These are phyloP conservation scores for Steccherinum ochraceum DNA, from an alignment of 768 basidiomycete species.

Conservation along the genomic window DNA sequence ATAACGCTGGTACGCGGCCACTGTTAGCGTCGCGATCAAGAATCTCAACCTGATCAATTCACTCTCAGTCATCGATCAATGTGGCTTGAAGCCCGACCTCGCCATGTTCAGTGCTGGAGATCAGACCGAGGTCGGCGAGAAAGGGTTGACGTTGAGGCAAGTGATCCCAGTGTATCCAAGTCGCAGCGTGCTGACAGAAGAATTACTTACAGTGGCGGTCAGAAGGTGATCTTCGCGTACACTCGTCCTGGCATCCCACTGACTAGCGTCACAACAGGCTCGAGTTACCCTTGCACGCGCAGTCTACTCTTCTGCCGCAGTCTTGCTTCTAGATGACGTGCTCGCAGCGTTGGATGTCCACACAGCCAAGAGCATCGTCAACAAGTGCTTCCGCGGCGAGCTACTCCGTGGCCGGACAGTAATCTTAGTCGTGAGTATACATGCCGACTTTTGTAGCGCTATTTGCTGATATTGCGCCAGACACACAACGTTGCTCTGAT, in stretches of 20 bases:
- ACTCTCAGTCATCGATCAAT: constrained; percentile 27
- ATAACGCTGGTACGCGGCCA: constrained; percentile 14
- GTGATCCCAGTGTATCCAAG: constrained; percentile 9
- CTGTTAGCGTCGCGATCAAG: too few relatives aligned
- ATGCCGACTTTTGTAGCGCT: background rate
- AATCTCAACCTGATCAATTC: background rate
- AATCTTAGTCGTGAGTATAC: constrained; percentile 35
- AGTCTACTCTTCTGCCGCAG: constrained; percentile 29
- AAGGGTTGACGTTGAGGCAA: constrained; percentile 38
- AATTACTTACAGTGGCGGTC: constrained; percentile 27
- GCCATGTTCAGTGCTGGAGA: constrained; percentile 44
- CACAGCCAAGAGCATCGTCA: constrained; percentile 42
- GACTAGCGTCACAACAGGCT: too few relatives aligned
- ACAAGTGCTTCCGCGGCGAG: constrained; percentile 38
- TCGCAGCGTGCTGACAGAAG: background rate
- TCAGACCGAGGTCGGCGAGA: constrained; percentile 52
- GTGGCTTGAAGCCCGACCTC: constrained; percentile 41
- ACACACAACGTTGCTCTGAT: constrained; percentile 50
- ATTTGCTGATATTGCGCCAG: constrained; percentile 16
- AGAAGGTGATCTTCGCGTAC: constrained; percentile 34
- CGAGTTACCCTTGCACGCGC: constrained; percentile 36
- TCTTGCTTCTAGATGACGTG: constrained; percentile 35
- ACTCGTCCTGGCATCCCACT: too few relatives aligned
- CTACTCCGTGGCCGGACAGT: constrained; percentile 39
- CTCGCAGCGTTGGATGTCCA: constrained; percentile 42